Percentiles rank a stretch among this genome's conserved stretches.
Evolutionary conservation across 495 filamentous ascomycete genomes (phyloP).

Genomic region (Diplogelasinospora grovesii): DNA sequence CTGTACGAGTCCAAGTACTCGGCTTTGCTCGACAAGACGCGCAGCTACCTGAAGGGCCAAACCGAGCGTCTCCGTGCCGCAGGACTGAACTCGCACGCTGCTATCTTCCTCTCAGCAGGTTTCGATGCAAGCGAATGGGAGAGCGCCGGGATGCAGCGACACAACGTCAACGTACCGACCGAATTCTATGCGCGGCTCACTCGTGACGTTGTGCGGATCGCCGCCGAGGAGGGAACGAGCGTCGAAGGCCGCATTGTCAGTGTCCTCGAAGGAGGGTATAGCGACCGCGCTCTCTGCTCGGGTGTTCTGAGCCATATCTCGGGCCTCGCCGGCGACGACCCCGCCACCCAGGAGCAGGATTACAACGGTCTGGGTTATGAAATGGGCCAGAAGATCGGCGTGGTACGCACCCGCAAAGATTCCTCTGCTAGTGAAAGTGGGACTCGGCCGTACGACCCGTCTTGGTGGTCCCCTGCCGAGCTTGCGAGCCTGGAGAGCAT

Average conservation of each 20-base stretch:
- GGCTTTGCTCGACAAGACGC: constrained; percentile 70
- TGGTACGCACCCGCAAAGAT: constrained; percentile 29
- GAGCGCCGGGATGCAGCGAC: constrained; percentile 83
- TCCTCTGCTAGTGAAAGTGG: constrained; percentile 19
- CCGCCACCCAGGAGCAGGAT: constrained; percentile 32
- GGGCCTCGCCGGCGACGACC: constrained; percentile 57
- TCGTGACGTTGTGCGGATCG: constrained; percentile 70
- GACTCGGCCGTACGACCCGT: constrained; percentile 47
- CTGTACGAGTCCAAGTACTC: constrained; percentile 73
- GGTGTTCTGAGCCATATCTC: constrained; percentile 85
- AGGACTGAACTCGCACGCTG: constrained; percentile 59
- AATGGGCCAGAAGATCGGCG: constrained; percentile 42
- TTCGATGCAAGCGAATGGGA: constrained; percentile 98
- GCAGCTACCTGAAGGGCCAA: constrained; percentile 63
- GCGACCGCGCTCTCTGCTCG: constrained; percentile 78
- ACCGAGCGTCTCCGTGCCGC: constrained; percentile 51
- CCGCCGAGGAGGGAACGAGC: constrained; percentile 69
- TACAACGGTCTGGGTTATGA: constrained; percentile 43
- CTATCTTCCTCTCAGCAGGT: constrained; percentile 89
- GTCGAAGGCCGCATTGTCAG: constrained; percentile 83
- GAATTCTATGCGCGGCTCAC: constrained; percentile 93
- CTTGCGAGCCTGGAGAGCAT: constrained; percentile 55
- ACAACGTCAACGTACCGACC: constrained; percentile 90
- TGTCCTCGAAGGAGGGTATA: constrained; percentile 93
- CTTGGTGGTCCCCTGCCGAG: constrained; percentile 68